Evolutionary conservation across 129 eudicot species (phyloP), one percentile per base, ranked within the genome.

Genomic region (Deinandra increscens): DNA sequence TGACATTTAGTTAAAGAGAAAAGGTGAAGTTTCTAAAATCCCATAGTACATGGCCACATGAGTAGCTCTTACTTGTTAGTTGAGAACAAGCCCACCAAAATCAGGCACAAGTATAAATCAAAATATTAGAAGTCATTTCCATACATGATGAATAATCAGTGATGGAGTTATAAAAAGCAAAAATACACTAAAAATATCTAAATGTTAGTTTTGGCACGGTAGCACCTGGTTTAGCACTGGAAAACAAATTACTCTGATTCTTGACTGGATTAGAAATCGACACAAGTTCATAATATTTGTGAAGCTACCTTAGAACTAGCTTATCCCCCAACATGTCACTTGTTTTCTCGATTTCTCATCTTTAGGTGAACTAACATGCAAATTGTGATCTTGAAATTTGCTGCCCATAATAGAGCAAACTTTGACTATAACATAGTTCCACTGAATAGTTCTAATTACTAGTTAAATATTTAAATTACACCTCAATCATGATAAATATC

Each of bases 21-120:
- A 41, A 22, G 70, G 44, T 76, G 23, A 56, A 26, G 33, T 18
- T 45, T 34, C 55, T 19, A 26, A 69, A 69, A 68, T 68, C 13
- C n/a, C 17, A 46, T 26, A 43, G 38, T 56, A 59, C 39, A n/a
- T n/a, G n/a, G n/a, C n/a, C n/a, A n/a, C n/a, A 71, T 23, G 18
- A 9, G 23, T 58, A 2, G 19, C 38, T 50, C 62, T 15, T 51
- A 48, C 59, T 65, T 65, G 37, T 66, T 48, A 3, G 22, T 22
- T 56, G 38, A 56, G 15, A 56, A 56, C 63, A 26, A n/a, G 14
- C 6, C 36, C 38, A 22, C 34, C 20, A 43, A 7, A 39, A 13
- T 12, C 5, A 64, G 56, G 3, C 44, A 44, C 43, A 7, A 66
- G 43, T 46, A 29, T 15, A 66, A 46, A n/a, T 12, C 12, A 3